These are phyloP conservation scores for Acanthamoeba culbertsoni DNA, from an alignment of 208 protist genomes.

Conservation along the genomic window DNA sequence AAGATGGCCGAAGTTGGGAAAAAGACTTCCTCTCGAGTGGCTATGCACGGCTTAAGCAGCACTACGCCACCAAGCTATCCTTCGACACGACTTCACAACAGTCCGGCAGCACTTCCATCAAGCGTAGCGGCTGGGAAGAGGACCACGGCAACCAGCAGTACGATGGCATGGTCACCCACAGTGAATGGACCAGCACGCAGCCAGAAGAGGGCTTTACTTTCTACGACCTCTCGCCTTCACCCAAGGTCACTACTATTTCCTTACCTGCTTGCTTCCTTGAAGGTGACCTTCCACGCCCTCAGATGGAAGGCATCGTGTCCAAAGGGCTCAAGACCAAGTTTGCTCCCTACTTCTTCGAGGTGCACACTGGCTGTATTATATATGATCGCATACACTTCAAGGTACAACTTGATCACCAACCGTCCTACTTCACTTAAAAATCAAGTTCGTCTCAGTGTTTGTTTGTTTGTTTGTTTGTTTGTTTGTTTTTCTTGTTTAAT, in stretches of 20 bases:
- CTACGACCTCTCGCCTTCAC: background rate
- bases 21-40: background rate
- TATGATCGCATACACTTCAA: slow-evolving; percentile 38
- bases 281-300: background rate
- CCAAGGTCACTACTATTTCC: background rate
- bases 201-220: background rate
- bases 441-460: background rate
- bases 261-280: background rate
- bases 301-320: slow-evolving; percentile 45
- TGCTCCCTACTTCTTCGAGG: slow-evolving; percentile 38
- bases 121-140: background rate
- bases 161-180: background rate
- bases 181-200: background rate
- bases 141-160: background rate
- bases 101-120: background rate
- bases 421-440: background rate
- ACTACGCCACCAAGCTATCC: background rate
- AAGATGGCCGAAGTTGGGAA: background rate
- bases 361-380: slow-evolving; percentile 17
- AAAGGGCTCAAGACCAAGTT: slow-evolving; percentile 51
- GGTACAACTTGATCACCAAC: no score
- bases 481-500: background rate
- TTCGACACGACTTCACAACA: background rate
- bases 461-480: background rate
- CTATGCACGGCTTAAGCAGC: slow-evolving; percentile 17